phyloP scores from a whole-genome alignment of 2,329 filamentous ascomycete species.

The Colletotrichum lindemuthianum region DNA sequence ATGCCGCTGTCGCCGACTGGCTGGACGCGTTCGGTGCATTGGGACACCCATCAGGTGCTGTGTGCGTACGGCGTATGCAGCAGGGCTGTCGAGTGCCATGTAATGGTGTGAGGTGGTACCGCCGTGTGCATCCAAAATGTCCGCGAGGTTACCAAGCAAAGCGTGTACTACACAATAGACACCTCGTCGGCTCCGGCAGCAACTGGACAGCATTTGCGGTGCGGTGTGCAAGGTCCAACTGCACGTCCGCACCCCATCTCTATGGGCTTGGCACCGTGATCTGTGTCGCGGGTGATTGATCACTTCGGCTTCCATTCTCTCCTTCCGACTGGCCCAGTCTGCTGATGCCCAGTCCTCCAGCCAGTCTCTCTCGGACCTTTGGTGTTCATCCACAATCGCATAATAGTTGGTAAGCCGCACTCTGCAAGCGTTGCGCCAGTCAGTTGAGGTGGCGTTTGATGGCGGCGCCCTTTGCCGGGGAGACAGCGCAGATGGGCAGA shows the following conservation, averaged over 20 bases:
- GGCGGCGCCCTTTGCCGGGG: slow-evolving; percentile 9
- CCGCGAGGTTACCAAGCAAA: background rate
- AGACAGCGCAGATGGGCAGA: slow-evolving; percentile 1
- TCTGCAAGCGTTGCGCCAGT: slow-evolving; percentile 31
- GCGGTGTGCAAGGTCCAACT: slow-evolving; percentile 15
- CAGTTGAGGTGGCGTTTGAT: slow-evolving; percentile 25
- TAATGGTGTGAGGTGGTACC: slow-evolving; percentile 9
- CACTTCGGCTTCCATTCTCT: too few species aligned
- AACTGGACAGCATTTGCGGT: background rate
- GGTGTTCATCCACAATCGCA: slow-evolving; percentile 1
- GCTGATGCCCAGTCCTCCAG: too few species aligned
- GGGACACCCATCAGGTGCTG: background rate
- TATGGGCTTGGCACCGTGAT: slow-evolving; percentile 11
- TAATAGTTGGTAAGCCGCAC: slow-evolving; percentile 18
- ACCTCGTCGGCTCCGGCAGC: slow-evolving; percentile 15
- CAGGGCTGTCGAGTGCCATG: background rate
- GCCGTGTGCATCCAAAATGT: slow-evolving; percentile 17
- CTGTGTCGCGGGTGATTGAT: slow-evolving; percentile 10
- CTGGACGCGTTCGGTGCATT: slow-evolving; percentile 25
- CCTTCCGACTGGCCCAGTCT: too few species aligned
- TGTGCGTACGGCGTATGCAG: background rate
- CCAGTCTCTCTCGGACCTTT: too few species aligned
- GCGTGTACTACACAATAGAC: too few species aligned
- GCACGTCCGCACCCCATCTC: background rate
- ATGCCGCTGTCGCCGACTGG: slow-evolving; percentile 28